Evolutionary conservation across 805 yeast species (phyloP), one percentile per base, ranked within the genome.

Genomic region (Candida gorgasii): DNA sequence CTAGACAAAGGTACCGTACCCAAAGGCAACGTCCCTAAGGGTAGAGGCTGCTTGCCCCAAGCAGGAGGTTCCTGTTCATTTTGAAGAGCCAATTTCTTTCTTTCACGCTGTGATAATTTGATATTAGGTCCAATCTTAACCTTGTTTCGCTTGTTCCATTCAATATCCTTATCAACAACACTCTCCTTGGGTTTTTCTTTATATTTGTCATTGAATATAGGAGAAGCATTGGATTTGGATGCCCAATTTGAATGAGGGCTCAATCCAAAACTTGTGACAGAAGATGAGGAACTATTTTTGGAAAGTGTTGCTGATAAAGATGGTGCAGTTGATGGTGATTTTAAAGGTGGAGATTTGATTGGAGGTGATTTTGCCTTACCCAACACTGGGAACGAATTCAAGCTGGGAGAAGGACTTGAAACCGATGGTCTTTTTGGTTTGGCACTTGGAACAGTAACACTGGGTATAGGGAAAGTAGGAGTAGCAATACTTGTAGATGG

Each of bases 21-120:
- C 4, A 34, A 3, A 22, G 37, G 28, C 7, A 29, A 11, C 5
- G 17, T 7, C 7, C 32, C 32, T 7, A 29, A 17, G 5, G 36
- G 23, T 4, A 20, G n/a, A 5, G 28, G 24, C 4, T n/a, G 30
- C 12, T 37, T 22, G 5, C 39, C 44, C 31, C 43, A 42, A 15
- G 37, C 16, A 18, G 36, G 24, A 3, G 36, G 22, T 16, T 15
- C 17, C 8, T 38, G 24, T 14, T 14, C 24, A n/a, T 36, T 16
- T 15, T 37, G 41, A 2, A 19, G 19, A 2, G 68, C 67, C 48
- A 69, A 50, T 44, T 65, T 71, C 54, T 75, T 78, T 30, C 86
- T 59, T 48, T 80, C 86, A 52, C 79, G 79, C 48, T 83, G 87
- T 1, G 87, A 80, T 12, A 78, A 52, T 46, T 75, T 74, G 23